Evolutionary conservation across 192 early-diverging fungal species (phyloP), one percentile per base, ranked within the genome.

Genomic region (Rhizoclosmatium globosum): DNA sequence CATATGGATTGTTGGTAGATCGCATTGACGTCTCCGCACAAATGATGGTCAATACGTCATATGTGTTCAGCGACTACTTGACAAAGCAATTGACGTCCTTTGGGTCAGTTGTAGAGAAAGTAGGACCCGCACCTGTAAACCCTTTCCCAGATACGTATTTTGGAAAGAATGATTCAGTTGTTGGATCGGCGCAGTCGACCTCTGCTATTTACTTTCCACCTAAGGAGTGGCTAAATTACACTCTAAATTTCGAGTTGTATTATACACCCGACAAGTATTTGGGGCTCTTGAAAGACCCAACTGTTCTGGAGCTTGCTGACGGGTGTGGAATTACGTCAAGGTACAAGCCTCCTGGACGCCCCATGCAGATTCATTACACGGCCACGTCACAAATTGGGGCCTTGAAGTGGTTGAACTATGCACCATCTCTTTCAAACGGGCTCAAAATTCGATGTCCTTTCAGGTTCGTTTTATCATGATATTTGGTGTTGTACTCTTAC

Each of bases 191-290:
- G 13, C 13, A 74, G 15, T 15, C n/a, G 9, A 21, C 69, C n/a
- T 11, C 4, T 2, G 38, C 48, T 45, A 57, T 83, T 59, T 48
- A 48, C 13, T 77, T 83, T 47, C 67, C 82, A n/a, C 13, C 82
- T 1, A 60, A 77, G 41, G 39, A 17, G 2, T 44, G 19, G 39
- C 71, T 74, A 15, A 59, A 73, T 47, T 81, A 77, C 66, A 46
- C 60, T n/a, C 45, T 83, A 43, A 64, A 70, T 48, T 83, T 83
- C 64, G 67, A 64, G 23, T 47, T 83, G n/a, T 31, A 45, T 45
- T 83, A 81, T 41, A 70, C 72, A 19, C 73, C 66, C 15, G 68
- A 67, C 17, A 66, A 64, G 42, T 13, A 77, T 19, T 15, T 70
- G 4, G 78, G 74, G 23, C 41, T 83, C 1, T 19, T 80, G 4